Base-by-base conservation (phyloP, 2,329 filamentous ascomycete species). In the Cladophialophora exuberans region DNA sequence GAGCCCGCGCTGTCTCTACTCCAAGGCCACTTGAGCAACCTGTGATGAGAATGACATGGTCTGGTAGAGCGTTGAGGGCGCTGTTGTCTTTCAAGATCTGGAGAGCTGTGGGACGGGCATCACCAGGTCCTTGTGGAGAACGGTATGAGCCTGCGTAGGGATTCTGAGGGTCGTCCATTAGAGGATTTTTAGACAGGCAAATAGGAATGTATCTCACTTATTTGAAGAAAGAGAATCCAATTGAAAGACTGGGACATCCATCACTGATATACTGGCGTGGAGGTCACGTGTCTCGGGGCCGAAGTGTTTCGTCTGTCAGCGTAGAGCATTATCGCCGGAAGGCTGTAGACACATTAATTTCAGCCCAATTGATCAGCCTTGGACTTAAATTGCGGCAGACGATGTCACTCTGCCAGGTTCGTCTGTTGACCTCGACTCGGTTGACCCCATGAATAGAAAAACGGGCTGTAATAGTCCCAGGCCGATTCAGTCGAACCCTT, bases 11-110 rank as follows among this genome's bases (percentile, higher is more conserved):
- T 0, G 71, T 74, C 55, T 72, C 69, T 35, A 71, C 57, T 6
- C 71, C 72, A 15, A 73, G 64, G 1, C 72, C 72, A 1, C 70
- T 69, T 2, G 69, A 69, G 46, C 62, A 65, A 11, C 72, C 72
- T 7, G 72, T 73, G 56, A 74, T 62, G 18, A 76, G 57, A 39
- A 72, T 63, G 20, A 69, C 65, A 60, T 71, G 72, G 38, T 56
- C 63, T 2, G 22, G 1, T 28, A 55, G 52, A 6, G 52, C 44
- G 10, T 41, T 42, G 4, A 46, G 41, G 3, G 63, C 45, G 23
- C 44, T 51, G 15, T 64, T 57, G 28, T 68, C 65, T 6, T 61
- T 38, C 23, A 62, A 33, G 28, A 62, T 59, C 33, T 62, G 54
- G 4, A 50, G 39, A 13, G 54, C 54, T 11, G 60, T 62, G 17